These are phyloP conservation scores for Aureobasidium sp. DNA, from an alignment of 2,329 filamentous ascomycete genomes.

Conservation along the genomic window DNA sequence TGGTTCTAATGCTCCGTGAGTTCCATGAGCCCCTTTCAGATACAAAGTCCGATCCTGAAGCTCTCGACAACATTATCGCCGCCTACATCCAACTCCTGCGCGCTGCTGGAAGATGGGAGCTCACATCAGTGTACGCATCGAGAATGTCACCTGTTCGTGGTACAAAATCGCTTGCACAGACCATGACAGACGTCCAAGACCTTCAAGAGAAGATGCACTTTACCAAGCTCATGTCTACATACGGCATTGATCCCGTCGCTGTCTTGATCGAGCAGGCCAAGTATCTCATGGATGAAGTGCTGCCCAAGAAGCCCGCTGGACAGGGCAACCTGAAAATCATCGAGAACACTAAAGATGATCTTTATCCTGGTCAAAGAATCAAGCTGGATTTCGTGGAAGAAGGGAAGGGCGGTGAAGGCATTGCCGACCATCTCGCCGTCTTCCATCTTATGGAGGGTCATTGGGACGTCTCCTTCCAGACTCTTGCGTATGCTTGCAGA, in stretches of 20 bases:
- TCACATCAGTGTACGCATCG: conserved; percentile 84
- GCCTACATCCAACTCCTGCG: conserved; percentile 77
- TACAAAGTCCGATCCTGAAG: conserved; percentile 28
- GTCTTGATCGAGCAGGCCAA: conserved; percentile 65
- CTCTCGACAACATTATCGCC: conserved; percentile 59
- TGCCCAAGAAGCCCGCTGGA: conserved; percentile 13
- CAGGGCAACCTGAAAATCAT: conserved; percentile 37
- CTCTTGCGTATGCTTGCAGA: conserved; percentile 69
- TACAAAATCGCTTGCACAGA: conserved; percentile 65
- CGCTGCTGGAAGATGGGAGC: conserved; percentile 62
- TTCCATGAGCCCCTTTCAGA: conserved; percentile 19
- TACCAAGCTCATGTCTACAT: conserved; percentile 66
- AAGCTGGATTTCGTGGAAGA: conserved; percentile 60
- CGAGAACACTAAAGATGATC: conserved; percentile 42
- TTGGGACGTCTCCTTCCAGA: conserved; percentile 62
- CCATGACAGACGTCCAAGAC: conserved; percentile 67
- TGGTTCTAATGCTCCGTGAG: conserved; percentile 61
- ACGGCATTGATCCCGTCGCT: conserved; percentile 63
- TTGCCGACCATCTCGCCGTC: conserved; percentile 82
- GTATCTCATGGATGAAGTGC: conserved; percentile 22
- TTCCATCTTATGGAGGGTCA: conserved; percentile 66
- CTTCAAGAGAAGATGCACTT: conserved; percentile 58
- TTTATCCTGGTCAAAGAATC: conserved; percentile 56
- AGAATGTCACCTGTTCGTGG: conserved; percentile 60
- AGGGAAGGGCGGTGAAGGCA: conserved; percentile 57